phyloP scores from a whole-genome alignment of 352 stramenopile species.

The Phytophthora boehmeriae region DNA sequence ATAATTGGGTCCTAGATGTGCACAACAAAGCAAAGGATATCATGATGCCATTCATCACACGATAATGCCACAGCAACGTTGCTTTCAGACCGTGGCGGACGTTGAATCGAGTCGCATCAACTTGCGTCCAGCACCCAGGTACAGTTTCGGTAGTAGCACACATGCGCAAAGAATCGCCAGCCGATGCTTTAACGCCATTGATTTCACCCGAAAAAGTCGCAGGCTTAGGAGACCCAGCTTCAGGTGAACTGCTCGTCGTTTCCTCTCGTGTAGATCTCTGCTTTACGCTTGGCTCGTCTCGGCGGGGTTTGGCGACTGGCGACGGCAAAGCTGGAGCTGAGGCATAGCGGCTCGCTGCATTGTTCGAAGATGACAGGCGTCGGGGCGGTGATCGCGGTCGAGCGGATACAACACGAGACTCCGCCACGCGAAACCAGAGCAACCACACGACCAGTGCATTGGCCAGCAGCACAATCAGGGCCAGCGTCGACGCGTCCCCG shows the following conservation, averaged over 20 bases:
- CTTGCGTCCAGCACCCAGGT: slow-evolving; percentile 63
- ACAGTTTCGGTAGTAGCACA: slow-evolving; percentile 47
- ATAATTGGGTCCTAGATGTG: slow-evolving; percentile 66
- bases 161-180: slow-evolving; percentile 61
- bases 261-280: slow-evolving; percentile 5
- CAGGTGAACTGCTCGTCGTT: slow-evolving; percentile 4
- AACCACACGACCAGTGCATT: slow-evolving; percentile 51
- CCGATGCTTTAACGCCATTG: slow-evolving; percentile 47
- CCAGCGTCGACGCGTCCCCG: slow-evolving; percentile 31
- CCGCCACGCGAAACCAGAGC: slow-evolving; percentile 40
- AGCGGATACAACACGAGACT: neutral
- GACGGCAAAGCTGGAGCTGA: slow-evolving; percentile 7
- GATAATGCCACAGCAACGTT: neutral
- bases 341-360: slow-evolving; percentile 3
- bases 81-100: slow-evolving; percentile 64
- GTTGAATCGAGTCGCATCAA: slow-evolving; percentile 76
- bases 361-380: neutral
- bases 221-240: slow-evolving; percentile 6
- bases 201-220: slow-evolving; percentile 35
- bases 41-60: neutral
- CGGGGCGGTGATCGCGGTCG: neutral
- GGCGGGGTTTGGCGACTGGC: slow-evolving; percentile 1
- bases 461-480: slow-evolving; percentile 36
- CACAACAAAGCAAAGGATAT: neutral
- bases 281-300: slow-evolving; percentile 19